These are phyloP conservation scores for Rhodotorula sp. DNA, from an alignment of 1,284 basidiomycete species.

Conservation along the genomic window DNA sequence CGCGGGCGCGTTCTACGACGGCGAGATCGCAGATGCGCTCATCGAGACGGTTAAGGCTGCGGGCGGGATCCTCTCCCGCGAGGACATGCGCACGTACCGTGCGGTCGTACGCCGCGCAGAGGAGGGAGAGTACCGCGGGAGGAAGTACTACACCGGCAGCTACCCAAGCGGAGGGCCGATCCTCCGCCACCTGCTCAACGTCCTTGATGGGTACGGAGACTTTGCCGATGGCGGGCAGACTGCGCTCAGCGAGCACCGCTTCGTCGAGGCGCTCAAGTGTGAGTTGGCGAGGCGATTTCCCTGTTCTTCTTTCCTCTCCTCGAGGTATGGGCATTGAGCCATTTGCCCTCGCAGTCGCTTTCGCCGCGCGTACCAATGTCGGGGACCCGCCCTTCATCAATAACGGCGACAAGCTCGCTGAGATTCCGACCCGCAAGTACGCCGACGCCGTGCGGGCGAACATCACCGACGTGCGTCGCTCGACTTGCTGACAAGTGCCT, in stretches of 20 bases:
- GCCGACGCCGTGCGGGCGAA: conserved; percentile 64
- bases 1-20: conserved; percentile 73
- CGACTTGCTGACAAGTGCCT: no score
- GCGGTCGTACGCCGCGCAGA: conserved; percentile 74
- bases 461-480: conserved; percentile 69
- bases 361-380: conserved; percentile 69
- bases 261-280: conserved; percentile 78
- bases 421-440: conserved; percentile 72
- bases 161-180: conserved; percentile 81
- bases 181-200: conserved; percentile 75
- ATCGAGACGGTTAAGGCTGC: conserved; percentile 65
- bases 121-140: conserved; percentile 70
- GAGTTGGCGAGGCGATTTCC: conserved; percentile 38
- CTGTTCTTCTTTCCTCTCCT: no score
- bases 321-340: not conserved
- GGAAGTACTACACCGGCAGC: conserved; percentile 78
- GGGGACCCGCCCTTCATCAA: conserved; percentile 71
- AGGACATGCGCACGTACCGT: conserved; percentile 70
- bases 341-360: conserved; percentile 43
- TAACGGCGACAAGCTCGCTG: conserved; percentile 60
- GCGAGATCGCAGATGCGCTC: conserved; percentile 71
- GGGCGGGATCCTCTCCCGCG: conserved; percentile 75
- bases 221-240: conserved; percentile 59
- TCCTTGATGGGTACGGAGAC: conserved; percentile 66
- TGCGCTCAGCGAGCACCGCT: conserved; percentile 66